phyloP scores from a whole-genome alignment of 2,329 filamentous ascomycete genomes.

The Phyllosticta paracitricarpa region DNA sequence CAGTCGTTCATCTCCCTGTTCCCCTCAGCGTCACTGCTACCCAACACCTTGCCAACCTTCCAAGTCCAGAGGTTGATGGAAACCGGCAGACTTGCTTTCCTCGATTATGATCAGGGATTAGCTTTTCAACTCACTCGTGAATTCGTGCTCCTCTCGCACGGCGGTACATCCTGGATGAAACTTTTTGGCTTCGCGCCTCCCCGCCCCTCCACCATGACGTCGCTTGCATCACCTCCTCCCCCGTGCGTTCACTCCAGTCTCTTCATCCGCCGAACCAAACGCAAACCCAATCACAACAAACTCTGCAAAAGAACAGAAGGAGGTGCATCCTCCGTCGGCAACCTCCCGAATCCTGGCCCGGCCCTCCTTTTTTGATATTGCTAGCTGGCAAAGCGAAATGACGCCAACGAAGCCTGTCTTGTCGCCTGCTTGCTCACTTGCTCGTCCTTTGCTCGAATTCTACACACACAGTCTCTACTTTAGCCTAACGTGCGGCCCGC shows the following conservation, averaged over 20 bases:
- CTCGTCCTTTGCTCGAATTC: neutral
- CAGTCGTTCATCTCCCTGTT: too few species aligned
- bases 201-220: neutral
- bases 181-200: neutral
- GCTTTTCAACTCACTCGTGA: neutral
- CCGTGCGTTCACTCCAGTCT: neutral
- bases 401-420: too few species aligned
- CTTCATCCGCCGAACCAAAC: neutral
- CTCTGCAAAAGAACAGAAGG: neutral
- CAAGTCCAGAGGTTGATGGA: too few species aligned
- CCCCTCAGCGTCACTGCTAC: too few species aligned
- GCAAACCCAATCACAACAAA: neutral
- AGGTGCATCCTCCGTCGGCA: neutral
- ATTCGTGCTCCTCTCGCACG: neutral
- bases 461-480: neutral
- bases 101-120: neutral
- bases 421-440: too few species aligned
- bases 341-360: neutral
- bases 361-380: too few species aligned
- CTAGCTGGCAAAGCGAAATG: too few species aligned
- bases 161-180: neutral
- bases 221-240: neutral
- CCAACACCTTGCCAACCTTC: too few species aligned
- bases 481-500: neutral
- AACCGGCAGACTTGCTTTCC: too few species aligned